Evolutionary conservation across 345 rosid genomes (phyloP).

Genomic region (Odontarrhena argentea): DNA sequence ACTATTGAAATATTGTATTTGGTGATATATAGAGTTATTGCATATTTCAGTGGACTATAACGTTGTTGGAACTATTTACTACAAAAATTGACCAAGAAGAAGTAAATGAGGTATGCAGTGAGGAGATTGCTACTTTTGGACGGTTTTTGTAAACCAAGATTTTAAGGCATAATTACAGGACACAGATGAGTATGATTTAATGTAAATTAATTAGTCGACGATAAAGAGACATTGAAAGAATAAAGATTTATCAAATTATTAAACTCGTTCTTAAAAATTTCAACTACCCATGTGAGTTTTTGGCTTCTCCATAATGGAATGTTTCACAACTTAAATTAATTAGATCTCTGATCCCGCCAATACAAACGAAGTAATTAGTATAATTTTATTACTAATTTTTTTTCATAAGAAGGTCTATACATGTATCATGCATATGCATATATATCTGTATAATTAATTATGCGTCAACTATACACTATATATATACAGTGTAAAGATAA

Average conservation of each 20-base stretch:
- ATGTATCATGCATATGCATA: not conserved
- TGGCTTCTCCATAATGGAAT: constrained; percentile 41
- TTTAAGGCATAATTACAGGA: constrained; percentile 36
- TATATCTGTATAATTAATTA: not conserved
- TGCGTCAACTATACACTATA: not conserved
- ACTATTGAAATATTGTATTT: too few relatives aligned
- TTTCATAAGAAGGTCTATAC: not conserved
- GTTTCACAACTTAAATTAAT: constrained; percentile 30
- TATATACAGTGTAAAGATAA: not conserved
- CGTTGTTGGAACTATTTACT: too few relatives aligned
- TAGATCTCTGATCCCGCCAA: constrained; percentile 26
- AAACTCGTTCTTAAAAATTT: constrained; percentile 20
- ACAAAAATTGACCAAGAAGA: too few relatives aligned
- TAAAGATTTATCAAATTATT: constrained; percentile 10
- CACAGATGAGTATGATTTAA: constrained; percentile 4
- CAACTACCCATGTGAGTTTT: constrained; percentile 43
- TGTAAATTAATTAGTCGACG: constrained; percentile 14
- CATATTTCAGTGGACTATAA: too few relatives aligned
- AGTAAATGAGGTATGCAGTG: too few relatives aligned
- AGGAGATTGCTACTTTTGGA: not conserved
- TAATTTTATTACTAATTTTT: not conserved
- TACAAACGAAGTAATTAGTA: not conserved
- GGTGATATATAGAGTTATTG: too few relatives aligned
- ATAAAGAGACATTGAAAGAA: constrained; percentile 28
- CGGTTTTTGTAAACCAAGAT: constrained; percentile 25